Evolutionary conservation across 495 filamentous ascomycete genomes (phyloP).

Genomic region (Friedmanniomyces simplex): DNA sequence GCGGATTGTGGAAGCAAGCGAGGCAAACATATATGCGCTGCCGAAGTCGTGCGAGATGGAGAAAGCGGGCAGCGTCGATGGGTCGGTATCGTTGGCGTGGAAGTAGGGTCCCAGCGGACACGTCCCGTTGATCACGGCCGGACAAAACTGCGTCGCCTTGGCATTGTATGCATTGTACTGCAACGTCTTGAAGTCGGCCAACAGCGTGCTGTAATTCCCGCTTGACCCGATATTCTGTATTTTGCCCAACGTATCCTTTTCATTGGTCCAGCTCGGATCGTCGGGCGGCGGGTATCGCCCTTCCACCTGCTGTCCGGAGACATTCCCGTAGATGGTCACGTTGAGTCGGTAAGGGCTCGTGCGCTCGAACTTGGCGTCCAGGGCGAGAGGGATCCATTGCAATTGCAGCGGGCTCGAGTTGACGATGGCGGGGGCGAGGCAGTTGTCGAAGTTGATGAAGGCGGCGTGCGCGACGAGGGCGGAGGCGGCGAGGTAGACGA

Average conservation of each 20-base stretch:
- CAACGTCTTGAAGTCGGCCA: slow-evolving; percentile 56
- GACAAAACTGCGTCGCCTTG: slow-evolving; percentile 49
- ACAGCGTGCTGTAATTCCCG: slow-evolving; percentile 59
- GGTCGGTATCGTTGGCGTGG: slow-evolving; percentile 42
- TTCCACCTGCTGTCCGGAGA: slow-evolving; percentile 51
- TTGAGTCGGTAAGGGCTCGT: slow-evolving; percentile 53
- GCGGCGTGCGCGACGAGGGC: slow-evolving; percentile 35
- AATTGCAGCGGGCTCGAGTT: slow-evolving; percentile 45
- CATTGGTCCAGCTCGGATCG: slow-evolving; percentile 43
- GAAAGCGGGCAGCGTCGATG: slow-evolving; percentile 54
- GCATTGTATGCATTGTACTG: slow-evolving; percentile 57
- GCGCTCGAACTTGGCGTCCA: slow-evolving; percentile 64
- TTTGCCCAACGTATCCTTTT: slow-evolving; percentile 58
- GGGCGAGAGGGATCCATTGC: slow-evolving; percentile 69
- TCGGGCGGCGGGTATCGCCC: slow-evolving; percentile 39
- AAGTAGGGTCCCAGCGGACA: slow-evolving; percentile 75
- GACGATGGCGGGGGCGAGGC: slow-evolving; percentile 52
- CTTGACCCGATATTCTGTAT: slow-evolving; percentile 49
- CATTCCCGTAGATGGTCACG: slow-evolving; percentile 83
- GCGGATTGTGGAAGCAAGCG: slow-evolving; percentile 56
- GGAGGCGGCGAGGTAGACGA: background rate
- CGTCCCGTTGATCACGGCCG: slow-evolving; percentile 44
- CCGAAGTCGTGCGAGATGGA: slow-evolving; percentile 65
- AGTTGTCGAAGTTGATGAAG: slow-evolving; percentile 72
- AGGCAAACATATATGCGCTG: slow-evolving; percentile 75